Evolutionary conservation across 768 basidiomycete genomes (phyloP), one percentile per base, ranked within the genome.

Genomic region (Suillus occidentalis): DNA sequence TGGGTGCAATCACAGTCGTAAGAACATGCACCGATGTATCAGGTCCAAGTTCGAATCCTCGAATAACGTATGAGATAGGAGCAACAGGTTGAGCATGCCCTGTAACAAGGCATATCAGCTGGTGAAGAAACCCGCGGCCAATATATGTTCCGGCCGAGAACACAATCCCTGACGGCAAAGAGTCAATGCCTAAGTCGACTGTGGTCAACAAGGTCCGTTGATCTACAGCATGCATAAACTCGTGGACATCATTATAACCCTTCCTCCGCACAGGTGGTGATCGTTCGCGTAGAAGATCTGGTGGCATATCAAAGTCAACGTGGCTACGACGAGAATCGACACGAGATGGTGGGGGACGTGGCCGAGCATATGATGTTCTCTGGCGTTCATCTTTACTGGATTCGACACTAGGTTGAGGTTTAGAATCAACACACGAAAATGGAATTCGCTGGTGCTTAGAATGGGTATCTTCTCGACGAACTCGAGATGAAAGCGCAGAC

Each of bases 111-210:
- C 79, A 70, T 57, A 87, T 65, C 18, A 93, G 80, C 28, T 89
- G 85, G 63, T 81, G 73, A 20, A 95, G 83, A 70, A 82, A 79
- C 0, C 90, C 89, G 64, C 80, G 86, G 9, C 82, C 84, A 52
- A 89, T 81, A 66, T 87, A 89, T 7, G 88, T 85, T 10, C 79
- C 76, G 2, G 75, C 45, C 1, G 70, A 72, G 67, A 94, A 89
- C 42, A 80, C 79, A 42, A 84, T 75, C 4, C 87, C 88, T 4
- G 83, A 78, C 28, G 78, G 80, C 7, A 91, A 74, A 37, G 77
- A 75, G 4, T 73, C 72, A 14, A 92, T 81, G 36, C 80, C 79
- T 69, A 87, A 83, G 75, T 94, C 87, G 28, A 65, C 43, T 36
- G 63, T 53, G 64, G 43, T 42, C 18, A 59, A 28, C 37, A 59